A percentile compares a stretch with the other conserved stretches of the same genome.
Conservation (phyloP, 164 flowering plant species). For the Vitis cinerea region DNA sequence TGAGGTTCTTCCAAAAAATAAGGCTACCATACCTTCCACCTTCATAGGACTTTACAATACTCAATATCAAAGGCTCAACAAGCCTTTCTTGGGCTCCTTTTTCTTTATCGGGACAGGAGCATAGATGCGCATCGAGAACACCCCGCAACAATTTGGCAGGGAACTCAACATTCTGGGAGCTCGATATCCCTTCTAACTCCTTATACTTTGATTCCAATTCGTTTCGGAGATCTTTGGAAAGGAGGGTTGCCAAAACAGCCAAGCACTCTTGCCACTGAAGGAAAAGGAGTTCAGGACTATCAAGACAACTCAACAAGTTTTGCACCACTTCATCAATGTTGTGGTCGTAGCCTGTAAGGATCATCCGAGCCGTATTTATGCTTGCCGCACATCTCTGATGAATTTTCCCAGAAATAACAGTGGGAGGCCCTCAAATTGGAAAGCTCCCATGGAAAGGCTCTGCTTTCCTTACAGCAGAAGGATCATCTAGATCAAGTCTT, state of each 20-base stretch:
- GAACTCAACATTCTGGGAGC: slow-evolving; percentile 70
- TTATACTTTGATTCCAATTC: slow-evolving; percentile 77
- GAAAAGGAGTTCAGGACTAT: slow-evolving; percentile 97
- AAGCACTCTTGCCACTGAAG: slow-evolving; percentile 99
- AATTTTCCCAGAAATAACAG: slow-evolving; percentile 93
- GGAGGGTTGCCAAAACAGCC: slow-evolving; percentile 89
- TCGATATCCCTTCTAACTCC: slow-evolving; percentile 64
- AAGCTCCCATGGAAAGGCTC: slow-evolving; percentile 94
- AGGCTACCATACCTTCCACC: slow-evolving; percentile 56
- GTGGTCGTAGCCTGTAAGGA: slow-evolving; percentile 96
- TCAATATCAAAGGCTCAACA: slow-evolving; percentile 78
- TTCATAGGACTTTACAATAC: slow-evolving; percentile 94
- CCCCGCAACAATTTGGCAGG: slow-evolving; percentile 83
- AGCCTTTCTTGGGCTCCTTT: slow-evolving; percentile 90
- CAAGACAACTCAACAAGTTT: slow-evolving; percentile 83
- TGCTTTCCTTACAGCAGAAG: slow-evolving; percentile 98
- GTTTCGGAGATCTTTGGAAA: slow-evolving; percentile 80
- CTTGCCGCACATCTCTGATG: slow-evolving; percentile 98
- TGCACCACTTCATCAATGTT: slow-evolving; percentile 94
- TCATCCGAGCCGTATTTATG: slow-evolving; percentile 87
- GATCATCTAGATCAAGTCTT: slow-evolving; percentile 93
- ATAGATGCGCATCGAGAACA: slow-evolving; percentile 73
- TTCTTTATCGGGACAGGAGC: slow-evolving; percentile 76
- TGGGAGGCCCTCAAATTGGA: slow-evolving; percentile 86
- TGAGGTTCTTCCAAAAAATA: too few species aligned